phyloP scores from a whole-genome alignment of 192 early-diverging fungal genomes.

The Coemansia umbellata region DNA sequence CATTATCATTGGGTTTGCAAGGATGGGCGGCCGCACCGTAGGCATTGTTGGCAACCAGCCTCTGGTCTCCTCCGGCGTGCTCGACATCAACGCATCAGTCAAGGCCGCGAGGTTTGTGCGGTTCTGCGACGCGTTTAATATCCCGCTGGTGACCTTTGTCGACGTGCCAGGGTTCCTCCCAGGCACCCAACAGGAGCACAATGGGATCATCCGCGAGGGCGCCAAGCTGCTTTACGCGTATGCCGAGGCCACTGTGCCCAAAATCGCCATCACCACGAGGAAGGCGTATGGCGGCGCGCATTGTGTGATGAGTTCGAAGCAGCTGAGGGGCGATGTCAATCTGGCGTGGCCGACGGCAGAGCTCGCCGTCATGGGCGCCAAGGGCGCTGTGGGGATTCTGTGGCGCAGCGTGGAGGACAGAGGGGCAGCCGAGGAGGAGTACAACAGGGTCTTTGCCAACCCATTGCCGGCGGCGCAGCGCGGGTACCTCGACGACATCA shows the following conservation, averaged over 20 bases:
- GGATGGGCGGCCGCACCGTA: conserved; percentile 81
- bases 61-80: conserved; percentile 87
- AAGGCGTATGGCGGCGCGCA: conserved; percentile 99
- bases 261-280: conserved; percentile 89
- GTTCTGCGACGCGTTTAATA: conserved; percentile 95
- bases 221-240: conserved; percentile 96
- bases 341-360: conserved; percentile 96
- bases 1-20: conserved; percentile 86
- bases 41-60: conserved; percentile 95
- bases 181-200: conserved; percentile 91
- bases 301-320: conserved; percentile 96
- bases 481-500: conserved; percentile 77
- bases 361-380: conserved; percentile 97
- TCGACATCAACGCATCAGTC: conserved; percentile 92
- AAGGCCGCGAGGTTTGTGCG: conserved; percentile 96
- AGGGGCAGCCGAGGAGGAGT: conserved; percentile 75
- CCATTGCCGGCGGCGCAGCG: conserved; percentile 90
- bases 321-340: conserved; percentile 88
- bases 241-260: conserved; percentile 95
- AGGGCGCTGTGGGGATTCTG: conserved; percentile 96
- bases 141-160: conserved; percentile 90
- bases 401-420: conserved; percentile 60
- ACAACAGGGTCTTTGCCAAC: conserved; percentile 89
- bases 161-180: conserved; percentile 97
- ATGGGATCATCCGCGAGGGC: conserved; percentile 93